phyloP scores from a whole-genome alignment of 2,329 filamentous ascomycete species.

The Neonectria coccinea region DNA sequence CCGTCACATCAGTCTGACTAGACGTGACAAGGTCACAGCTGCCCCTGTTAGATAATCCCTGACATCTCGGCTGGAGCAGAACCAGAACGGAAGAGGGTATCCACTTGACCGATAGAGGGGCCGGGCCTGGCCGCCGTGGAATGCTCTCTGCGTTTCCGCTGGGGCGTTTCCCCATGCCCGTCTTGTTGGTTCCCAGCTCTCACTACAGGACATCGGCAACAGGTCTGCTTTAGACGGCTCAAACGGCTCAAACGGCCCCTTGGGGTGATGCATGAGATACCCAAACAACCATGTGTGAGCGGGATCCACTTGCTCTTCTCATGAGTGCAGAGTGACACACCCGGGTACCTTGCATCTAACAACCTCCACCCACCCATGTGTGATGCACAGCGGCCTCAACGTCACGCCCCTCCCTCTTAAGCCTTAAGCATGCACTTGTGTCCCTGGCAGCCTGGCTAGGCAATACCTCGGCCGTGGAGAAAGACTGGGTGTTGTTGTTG shows the following conservation, averaged over 20 bases:
- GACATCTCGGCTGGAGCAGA: conserved; percentile 25
- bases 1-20: conserved; percentile 24
- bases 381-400: conserved; percentile 28
- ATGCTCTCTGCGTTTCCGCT: conserved; percentile 32
- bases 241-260: conserved; percentile 29
- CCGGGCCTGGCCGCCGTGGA: conserved; percentile 32
- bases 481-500: conserved; percentile 20
- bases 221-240: conserved; percentile 12
- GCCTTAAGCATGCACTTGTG: conserved; percentile 17
- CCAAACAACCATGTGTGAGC: conserved; percentile 32
- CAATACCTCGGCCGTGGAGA: conserved; percentile 21
- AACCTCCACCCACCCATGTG: conserved; percentile 33
- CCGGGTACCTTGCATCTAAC: conserved; percentile 41
- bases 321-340: conserved; percentile 22
- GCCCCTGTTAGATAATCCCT: conserved; percentile 27
- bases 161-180: conserved; percentile 13
- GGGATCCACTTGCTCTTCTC: conserved; percentile 28
- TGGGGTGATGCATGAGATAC: conserved; percentile 25
- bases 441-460: conserved; percentile 24
- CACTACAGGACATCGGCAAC: neutral
- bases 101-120: conserved; percentile 21
- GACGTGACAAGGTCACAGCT: conserved; percentile 29
- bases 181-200: conserved; percentile 3
- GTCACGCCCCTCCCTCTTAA: conserved; percentile 22
- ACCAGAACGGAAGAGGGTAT: conserved; percentile 31